Base-by-base conservation (phyloP, 2,329 filamentous ascomycete genomes). In the Fonsecaea pugnacius region DNA sequence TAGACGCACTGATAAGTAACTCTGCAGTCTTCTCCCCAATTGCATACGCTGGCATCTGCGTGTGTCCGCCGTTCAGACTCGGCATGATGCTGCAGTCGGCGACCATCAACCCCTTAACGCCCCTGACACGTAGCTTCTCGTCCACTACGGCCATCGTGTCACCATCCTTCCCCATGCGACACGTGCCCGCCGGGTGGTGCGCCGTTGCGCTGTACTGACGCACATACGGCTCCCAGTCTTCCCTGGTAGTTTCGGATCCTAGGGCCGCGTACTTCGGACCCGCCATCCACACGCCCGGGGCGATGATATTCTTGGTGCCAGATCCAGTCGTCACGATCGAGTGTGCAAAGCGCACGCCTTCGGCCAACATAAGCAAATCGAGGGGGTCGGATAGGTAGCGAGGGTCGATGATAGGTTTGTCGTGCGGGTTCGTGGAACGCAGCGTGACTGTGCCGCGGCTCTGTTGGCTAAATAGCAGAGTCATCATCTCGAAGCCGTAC, bases 181-280 rank as follows among this genome's bases (percentile, higher is more conserved):
- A 84, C 0, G 85, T 86, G 2, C 84, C 85, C 0, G 78, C 78
- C 0, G 84, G 81, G 70, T 87, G 85, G 62, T 87, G 85, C 56
- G 84, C 86, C 33, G 85, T 87, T 2, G 83, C 85, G 18, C 83
- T 85, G 71, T 86, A 78, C 38, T 87, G 75, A 68, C 79, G 83
- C 4, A 88, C 82, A 69, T 82, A 83, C 0, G 79, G 77, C 43
- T 83, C 76, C 86, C 86, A 88, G 46, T 88, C 79, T 69, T 86
- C 83, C 14, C 84, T 77, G 0, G 76, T 81, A 57, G 76, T 83
- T 70, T 81, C 79, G 55, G 72, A 74, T 71, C 87, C 83, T 64
- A 88, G 85, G 0, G 70, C 78, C 46, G 80, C 71, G 24, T 80
- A 56, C 33, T 36, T 35, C 0, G 86, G 86, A 43, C 55, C 55